phyloP scores from a whole-genome alignment of 768 basidiomycete species.

The Pisolithus microcarpus region DNA sequence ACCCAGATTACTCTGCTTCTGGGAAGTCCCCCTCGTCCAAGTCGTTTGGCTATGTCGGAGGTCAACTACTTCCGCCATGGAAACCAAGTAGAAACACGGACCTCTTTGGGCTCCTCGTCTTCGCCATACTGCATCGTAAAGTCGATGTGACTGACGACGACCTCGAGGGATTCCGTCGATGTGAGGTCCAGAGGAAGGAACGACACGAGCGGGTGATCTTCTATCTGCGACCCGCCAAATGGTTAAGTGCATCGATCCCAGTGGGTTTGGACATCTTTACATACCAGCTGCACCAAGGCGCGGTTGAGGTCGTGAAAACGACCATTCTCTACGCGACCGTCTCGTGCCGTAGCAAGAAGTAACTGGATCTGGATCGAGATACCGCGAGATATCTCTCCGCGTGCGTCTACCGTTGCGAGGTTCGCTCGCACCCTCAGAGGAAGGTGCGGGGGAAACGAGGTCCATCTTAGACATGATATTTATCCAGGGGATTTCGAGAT shows the following conservation, averaged over 20 bases:
- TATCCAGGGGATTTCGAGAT: slow-evolving; percentile 93
- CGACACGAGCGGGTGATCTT: slow-evolving; percentile 95
- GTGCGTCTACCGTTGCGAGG: slow-evolving; percentile 67
- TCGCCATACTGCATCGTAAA: slow-evolving; percentile 99
- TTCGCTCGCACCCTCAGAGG: slow-evolving; percentile 33
- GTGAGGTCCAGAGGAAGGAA: slow-evolving; percentile 94
- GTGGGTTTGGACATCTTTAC: slow-evolving; percentile 16
- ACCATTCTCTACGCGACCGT: slow-evolving; percentile 59
- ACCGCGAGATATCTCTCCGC: slow-evolving; percentile 83
- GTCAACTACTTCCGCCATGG: neutral
- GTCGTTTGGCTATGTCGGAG: slow-evolving; percentile 67
- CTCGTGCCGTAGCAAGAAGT: slow-evolving; percentile 55
- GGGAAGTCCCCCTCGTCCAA: slow-evolving; percentile 90
- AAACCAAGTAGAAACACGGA: slow-evolving; percentile 25
- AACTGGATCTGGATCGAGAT: slow-evolving; percentile 94
- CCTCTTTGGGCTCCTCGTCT: slow-evolving; percentile 96
- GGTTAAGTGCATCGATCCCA: neutral
- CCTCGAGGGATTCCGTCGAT: slow-evolving; percentile 81
- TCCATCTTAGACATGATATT: slow-evolving; percentile 99
- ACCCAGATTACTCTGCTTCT: slow-evolving; percentile 42
- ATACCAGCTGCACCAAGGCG: slow-evolving; percentile 89
- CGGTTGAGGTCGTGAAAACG: slow-evolving; percentile 91
- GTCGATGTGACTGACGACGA: slow-evolving; percentile 91
- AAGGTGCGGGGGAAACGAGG: slow-evolving; percentile 51
- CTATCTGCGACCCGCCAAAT: slow-evolving; percentile 54